Evolutionary conservation across 257 asterid species (phyloP).

Genomic region (Solanum tarijense): DNA sequence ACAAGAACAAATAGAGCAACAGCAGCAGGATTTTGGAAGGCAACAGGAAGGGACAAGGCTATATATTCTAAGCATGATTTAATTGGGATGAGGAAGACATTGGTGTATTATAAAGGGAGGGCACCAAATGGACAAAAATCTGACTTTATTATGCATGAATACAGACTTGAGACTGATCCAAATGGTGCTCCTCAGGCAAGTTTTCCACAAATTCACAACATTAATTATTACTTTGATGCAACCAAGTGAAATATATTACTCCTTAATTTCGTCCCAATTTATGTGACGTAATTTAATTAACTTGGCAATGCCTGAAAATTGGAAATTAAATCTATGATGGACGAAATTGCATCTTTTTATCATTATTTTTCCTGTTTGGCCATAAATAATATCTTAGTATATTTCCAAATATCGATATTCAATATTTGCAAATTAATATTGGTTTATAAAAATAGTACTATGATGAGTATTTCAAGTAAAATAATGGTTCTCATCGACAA

Average conservation of each 20-base stretch:
- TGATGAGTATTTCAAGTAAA: not conserved
- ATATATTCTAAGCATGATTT: conserved; percentile 73
- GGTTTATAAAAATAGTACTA: not conserved
- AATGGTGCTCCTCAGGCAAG: conserved; percentile 81
- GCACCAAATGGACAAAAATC: conserved; percentile 96
- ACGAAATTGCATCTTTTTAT: not conserved
- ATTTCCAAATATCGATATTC: not conserved
- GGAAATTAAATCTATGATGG: not conserved
- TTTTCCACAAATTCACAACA: not conserved
- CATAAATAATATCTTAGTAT: not conserved
- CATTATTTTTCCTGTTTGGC: not conserved
- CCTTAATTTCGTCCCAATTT: no score
- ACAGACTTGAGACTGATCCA: conserved; percentile 84
- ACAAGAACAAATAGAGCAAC: conserved; percentile 89
- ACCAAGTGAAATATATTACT: not conserved
- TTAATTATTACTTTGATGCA: not conserved
- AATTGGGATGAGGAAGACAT: conserved; percentile 86
- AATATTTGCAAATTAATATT: not conserved
- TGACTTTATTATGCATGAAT: conserved; percentile 94
- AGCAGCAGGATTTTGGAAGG: conserved; percentile 95
- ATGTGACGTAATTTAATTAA: no score
- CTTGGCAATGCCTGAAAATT: not conserved
- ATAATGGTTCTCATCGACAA: no score
- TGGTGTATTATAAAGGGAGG: conserved; percentile 79
- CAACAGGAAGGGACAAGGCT: conserved; percentile 91